Conservation (phyloP, 2,329 filamentous ascomycete species). For the Microdochium paspali region DNA sequence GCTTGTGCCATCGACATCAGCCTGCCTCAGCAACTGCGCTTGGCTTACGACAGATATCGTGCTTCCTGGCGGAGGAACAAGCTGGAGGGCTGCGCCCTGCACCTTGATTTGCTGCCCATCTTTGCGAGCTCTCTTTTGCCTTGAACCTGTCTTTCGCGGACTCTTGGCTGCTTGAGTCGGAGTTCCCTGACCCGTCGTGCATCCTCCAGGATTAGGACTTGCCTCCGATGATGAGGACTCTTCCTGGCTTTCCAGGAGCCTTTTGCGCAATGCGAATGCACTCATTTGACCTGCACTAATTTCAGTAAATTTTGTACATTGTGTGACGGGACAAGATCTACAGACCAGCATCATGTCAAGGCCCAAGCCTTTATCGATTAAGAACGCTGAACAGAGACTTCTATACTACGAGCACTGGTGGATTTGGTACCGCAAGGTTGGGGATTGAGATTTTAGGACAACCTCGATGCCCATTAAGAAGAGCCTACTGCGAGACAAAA, state of each 20-base stretch:
- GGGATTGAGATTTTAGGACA: too few relatives aligned
- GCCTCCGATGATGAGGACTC: constrained; percentile 1
- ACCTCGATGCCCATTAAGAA: too few relatives aligned
- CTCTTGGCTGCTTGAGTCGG: background rate
- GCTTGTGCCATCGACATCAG: background rate
- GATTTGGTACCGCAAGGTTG: too few relatives aligned
- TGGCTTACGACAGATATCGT: background rate
- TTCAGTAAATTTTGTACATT: constrained; percentile 19
- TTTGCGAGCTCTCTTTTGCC: background rate
- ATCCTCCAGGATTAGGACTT: constrained; percentile 2
- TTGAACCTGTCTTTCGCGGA: background rate
- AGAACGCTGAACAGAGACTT: too few relatives aligned
- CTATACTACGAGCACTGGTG: too few relatives aligned
- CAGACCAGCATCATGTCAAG: background rate
- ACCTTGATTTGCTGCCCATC: background rate
- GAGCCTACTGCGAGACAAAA: too few relatives aligned
- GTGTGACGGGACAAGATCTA: constrained; percentile 2
- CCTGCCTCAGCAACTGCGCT: background rate
- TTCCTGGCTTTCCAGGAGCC: constrained; percentile 18
- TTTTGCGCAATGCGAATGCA: constrained; percentile 33
- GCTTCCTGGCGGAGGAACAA: background rate
- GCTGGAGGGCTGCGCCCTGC: background rate
- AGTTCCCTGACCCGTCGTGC: constrained; percentile 1
- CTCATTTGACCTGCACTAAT: constrained; percentile 24
- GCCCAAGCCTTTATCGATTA: background rate